A percentile compares a stretch with the other conserved stretches of the same genome.
Conservation (phyloP, 768 basidiomycete species). For the Mycena haematopus region DNA sequence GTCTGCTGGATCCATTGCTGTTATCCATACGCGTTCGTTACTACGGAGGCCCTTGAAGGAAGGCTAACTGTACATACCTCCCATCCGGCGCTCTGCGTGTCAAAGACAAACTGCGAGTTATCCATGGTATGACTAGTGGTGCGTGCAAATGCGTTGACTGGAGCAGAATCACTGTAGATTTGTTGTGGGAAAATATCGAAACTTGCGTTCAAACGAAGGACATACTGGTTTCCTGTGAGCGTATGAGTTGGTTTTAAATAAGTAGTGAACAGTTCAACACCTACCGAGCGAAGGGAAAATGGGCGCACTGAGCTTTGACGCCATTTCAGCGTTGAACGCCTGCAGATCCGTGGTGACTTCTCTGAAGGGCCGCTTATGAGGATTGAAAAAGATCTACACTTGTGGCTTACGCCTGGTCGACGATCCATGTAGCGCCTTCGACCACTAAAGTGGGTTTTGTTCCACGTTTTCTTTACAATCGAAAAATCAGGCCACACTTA, state of each 20-base stretch:
- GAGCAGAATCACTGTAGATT: slow-evolving; percentile 42
- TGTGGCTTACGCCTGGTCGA: slow-evolving; percentile 35
- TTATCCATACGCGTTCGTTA: not conserved
- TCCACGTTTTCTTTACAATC: too few relatives aligned
- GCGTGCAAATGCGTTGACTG: slow-evolving; percentile 49
- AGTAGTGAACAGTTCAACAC: slow-evolving; percentile 6
- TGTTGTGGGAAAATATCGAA: not conserved
- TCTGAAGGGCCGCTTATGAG: slow-evolving; percentile 15
- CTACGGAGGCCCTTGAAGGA: not conserved
- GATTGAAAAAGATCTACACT: not conserved
- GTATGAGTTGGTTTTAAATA: not conserved
- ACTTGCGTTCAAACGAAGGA: not conserved
- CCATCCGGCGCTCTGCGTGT: slow-evolving; percentile 39
- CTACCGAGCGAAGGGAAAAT: slow-evolving; percentile 40
- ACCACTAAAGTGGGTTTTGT: not conserved
- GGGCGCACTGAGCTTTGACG: slow-evolving; percentile 33
- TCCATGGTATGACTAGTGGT: slow-evolving; percentile 34
- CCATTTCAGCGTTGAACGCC: slow-evolving; percentile 38
- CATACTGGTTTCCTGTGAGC: slow-evolving; percentile 17
- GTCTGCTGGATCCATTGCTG: slow-evolving; percentile 42
- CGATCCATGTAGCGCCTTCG: slow-evolving; percentile 39
- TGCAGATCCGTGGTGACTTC: slow-evolving; percentile 38
- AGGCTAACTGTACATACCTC: slow-evolving; percentile 20
- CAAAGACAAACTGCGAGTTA: slow-evolving; percentile 44
- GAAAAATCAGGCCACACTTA: not conserved